phyloP scores from a whole-genome alignment of 2,329 filamentous ascomycete genomes.

The Nemania serpens region DNA sequence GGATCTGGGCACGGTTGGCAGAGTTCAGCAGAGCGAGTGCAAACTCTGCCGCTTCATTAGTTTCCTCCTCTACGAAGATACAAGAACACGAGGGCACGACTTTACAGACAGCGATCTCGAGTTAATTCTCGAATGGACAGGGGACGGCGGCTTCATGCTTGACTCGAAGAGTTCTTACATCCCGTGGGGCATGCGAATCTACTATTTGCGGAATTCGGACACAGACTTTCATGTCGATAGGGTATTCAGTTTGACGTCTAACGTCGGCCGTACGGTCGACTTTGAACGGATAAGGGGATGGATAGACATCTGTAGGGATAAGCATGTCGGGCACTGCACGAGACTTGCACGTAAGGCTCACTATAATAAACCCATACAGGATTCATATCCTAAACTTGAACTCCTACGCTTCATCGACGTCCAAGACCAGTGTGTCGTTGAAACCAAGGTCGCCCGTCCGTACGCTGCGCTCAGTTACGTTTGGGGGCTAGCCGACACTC shows the following conservation, averaged over 20 bases:
- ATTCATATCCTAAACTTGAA: not conserved
- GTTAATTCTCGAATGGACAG: not conserved
- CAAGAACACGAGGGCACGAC: not conserved
- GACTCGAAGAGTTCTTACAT: too few relatives aligned
- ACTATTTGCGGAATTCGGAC: not conserved
- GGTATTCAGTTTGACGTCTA: not conserved
- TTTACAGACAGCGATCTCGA: not conserved
- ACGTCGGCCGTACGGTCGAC: not conserved
- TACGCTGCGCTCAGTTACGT: not conserved
- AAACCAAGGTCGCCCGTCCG: not conserved
- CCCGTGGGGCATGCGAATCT: not conserved
- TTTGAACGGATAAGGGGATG: not conserved
- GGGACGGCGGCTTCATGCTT: not conserved
- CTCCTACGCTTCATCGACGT: not conserved
- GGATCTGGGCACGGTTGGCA: not conserved
- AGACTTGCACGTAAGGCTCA: not conserved
- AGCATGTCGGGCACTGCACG: not conserved
- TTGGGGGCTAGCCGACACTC: not conserved
- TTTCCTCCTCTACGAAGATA: not conserved
- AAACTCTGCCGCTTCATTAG: slow-evolving; percentile 1
- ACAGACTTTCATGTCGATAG: not conserved
- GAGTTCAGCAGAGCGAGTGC: not conserved
- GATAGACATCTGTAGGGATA: not conserved
- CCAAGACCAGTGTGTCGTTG: not conserved
- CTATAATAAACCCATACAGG: not conserved